These are phyloP conservation scores for Suhomyces emberorum DNA, from an alignment of 805 yeast genomes.

Conservation along the genomic window DNA sequence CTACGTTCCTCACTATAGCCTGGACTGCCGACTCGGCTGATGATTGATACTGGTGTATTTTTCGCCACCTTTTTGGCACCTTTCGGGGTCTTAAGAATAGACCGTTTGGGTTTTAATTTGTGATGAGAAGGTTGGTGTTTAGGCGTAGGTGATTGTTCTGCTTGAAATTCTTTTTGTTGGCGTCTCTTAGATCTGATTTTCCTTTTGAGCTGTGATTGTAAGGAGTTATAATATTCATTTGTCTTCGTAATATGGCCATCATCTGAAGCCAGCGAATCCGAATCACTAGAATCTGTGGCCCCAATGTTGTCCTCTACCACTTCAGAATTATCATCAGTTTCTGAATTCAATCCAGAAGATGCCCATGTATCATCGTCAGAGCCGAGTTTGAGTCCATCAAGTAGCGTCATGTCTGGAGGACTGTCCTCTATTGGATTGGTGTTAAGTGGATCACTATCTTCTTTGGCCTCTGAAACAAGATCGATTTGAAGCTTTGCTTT, in stretches of 20 bases:
- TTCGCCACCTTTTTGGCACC: background rate
- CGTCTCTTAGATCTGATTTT: conserved; percentile 7
- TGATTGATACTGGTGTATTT: background rate
- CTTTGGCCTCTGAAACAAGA: background rate
- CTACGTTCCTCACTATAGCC: conserved; percentile 9
- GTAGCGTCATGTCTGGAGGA: conserved; percentile 1
- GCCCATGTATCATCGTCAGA: conserved; percentile 20
- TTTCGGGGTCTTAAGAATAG: conserved; percentile 31
- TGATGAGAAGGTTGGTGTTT: conserved; percentile 44
- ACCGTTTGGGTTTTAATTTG: conserved; percentile 36
- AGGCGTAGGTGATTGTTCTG: conserved; percentile 31
- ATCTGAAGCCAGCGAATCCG: conserved; percentile 4
- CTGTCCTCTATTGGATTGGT: background rate
- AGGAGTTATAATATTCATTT: conserved; percentile 18
- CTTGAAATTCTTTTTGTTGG: background rate
- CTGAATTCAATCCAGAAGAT: conserved; percentile 24
- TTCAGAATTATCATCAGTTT: conserved; percentile 15
- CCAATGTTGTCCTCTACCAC: conserved; percentile 2
- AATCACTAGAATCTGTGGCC: conserved; percentile 5
- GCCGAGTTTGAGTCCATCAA: conserved; percentile 12
- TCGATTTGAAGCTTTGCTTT: background rate
- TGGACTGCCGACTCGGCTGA: conserved; percentile 1
- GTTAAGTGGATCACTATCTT: background rate
- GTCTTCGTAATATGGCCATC: conserved; percentile 11
- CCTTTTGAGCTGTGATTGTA: conserved; percentile 12